These are phyloP conservation scores for Colletotrichum caudatum DNA, from an alignment of 2,329 filamentous ascomycete genomes.

Conservation along the genomic window DNA sequence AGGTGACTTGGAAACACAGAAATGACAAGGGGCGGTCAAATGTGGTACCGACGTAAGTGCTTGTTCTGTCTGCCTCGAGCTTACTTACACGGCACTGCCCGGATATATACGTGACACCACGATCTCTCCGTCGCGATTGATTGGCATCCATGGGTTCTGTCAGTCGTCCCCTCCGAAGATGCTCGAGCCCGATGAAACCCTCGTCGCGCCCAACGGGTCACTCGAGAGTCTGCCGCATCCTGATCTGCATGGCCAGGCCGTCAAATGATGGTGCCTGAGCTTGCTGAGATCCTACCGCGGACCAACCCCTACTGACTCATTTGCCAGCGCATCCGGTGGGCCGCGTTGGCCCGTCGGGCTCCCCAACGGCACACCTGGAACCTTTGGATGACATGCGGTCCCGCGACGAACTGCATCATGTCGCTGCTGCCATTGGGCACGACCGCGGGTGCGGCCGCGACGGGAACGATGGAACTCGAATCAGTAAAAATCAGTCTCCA, in stretches of 20 bases:
- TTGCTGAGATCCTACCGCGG: constrained; percentile 33
- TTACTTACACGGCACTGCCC: constrained; percentile 36
- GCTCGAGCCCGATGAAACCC: constrained; percentile 16
- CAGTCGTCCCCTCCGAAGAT: neutral
- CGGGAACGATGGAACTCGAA: constrained; percentile 14
- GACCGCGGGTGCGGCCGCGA: constrained; percentile 28
- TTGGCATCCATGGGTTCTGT: constrained; percentile 18
- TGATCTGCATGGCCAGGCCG: constrained; percentile 20
- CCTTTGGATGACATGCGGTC: constrained; percentile 34
- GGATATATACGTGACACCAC: constrained; percentile 37
- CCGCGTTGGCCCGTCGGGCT: constrained; percentile 27
- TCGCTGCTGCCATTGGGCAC: constrained; percentile 23
- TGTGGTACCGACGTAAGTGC: constrained; percentile 15
- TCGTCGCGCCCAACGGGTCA: constrained; percentile 23
- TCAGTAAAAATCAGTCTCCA: constrained; percentile 10
- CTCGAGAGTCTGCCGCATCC: neutral
- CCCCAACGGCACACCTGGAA: constrained; percentile 25
- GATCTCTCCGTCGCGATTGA: constrained; percentile 27
- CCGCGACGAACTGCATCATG: constrained; percentile 5
- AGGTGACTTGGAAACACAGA: constrained; percentile 9
- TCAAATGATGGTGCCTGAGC: constrained; percentile 29
- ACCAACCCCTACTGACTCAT: constrained; percentile 35
- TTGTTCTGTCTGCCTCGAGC: constrained; percentile 22
- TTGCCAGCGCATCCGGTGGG: constrained; percentile 40
- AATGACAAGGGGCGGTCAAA: constrained; percentile 19